These are phyloP conservation scores for Parastagonospora nodorum DNA, from an alignment of 2,329 filamentous ascomycete genomes.

Conservation along the genomic window DNA sequence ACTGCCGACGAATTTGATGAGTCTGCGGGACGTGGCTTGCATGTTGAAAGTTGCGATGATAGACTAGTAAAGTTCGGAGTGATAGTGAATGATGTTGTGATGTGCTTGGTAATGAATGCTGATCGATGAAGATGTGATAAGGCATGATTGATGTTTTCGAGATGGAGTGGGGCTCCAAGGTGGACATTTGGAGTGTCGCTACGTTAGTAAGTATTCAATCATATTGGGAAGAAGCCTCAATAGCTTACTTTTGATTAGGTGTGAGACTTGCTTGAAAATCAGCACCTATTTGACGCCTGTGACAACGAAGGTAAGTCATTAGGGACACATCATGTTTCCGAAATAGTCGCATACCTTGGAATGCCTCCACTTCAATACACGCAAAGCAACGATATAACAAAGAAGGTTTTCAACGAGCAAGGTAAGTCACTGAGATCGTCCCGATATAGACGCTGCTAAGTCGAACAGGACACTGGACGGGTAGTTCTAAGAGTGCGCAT, in stretches of 20 bases:
- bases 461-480: slow-evolving; percentile 23
- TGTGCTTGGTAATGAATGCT: too few relatives aligned
- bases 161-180: slow-evolving; percentile 43
- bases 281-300: slow-evolving; percentile 39
- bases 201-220: slow-evolving; percentile 38
- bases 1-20: too few relatives aligned
- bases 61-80: too few relatives aligned
- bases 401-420: slow-evolving; percentile 29
- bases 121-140: too few relatives aligned
- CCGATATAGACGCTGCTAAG: slow-evolving; percentile 17
- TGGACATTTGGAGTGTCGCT: slow-evolving; percentile 50
- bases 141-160: too few relatives aligned
- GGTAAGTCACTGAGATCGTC: slow-evolving; percentile 21
- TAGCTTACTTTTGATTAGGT: slow-evolving; percentile 25
- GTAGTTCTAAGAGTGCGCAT: slow-evolving; percentile 16
- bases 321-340: slow-evolving; percentile 36
- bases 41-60: too few relatives aligned
- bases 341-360: slow-evolving; percentile 37
- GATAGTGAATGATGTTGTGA: too few relatives aligned
- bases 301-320: slow-evolving; percentile 29
- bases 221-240: slow-evolving; percentile 11
- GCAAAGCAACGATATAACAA: slow-evolving; percentile 25
- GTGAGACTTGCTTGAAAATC: slow-evolving; percentile 47
- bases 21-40: too few relatives aligned
- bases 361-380: slow-evolving; percentile 28